Percentiles rank a stretch among this genome's conserved stretches.
phyloP scores from a whole-genome alignment of 352 stramenopile species.

The Phytophthora brassicae region DNA sequence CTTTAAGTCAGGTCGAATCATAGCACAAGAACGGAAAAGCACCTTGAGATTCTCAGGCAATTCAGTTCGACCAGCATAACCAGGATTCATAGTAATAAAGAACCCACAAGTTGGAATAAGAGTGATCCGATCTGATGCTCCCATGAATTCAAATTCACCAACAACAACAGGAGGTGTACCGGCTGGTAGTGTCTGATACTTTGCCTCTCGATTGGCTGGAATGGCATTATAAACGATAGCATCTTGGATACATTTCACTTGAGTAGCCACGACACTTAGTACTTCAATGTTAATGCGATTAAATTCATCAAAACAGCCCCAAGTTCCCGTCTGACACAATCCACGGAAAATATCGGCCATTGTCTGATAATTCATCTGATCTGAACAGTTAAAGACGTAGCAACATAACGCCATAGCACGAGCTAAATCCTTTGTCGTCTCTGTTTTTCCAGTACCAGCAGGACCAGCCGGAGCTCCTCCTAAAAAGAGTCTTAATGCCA shows the following conservation, averaged over 20 bases:
- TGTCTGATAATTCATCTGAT: slow-evolving; percentile 91
- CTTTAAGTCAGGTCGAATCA: slow-evolving; percentile 95
- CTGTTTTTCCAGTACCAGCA: slow-evolving; percentile 90
- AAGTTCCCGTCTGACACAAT: slow-evolving; percentile 82
- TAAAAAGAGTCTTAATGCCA: slow-evolving; percentile 96
- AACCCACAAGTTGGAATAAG: slow-evolving; percentile 90
- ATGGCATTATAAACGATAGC: slow-evolving; percentile 89
- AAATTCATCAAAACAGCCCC: slow-evolving; percentile 90
- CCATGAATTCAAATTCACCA: slow-evolving; percentile 89
- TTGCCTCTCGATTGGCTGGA: slow-evolving; percentile 92
- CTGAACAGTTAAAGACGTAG: slow-evolving; percentile 91
- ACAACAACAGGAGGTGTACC: slow-evolving; percentile 92
- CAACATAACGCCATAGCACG: slow-evolving; percentile 85
- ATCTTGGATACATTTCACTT: slow-evolving; percentile 87
- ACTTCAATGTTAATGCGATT: slow-evolving; percentile 91
- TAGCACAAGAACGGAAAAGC: slow-evolving; percentile 91
- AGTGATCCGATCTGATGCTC: slow-evolving; percentile 80
- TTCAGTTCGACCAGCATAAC: slow-evolving; percentile 88
- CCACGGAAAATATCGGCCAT: slow-evolving; percentile 90
- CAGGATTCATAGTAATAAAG: slow-evolving; percentile 97
- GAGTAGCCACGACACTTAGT: slow-evolving; percentile 82
- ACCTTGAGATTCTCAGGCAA: slow-evolving; percentile 91
- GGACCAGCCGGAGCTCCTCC: slow-evolving; percentile 93
- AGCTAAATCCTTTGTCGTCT: slow-evolving; percentile 87
- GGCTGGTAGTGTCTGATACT: slow-evolving; percentile 92